These are phyloP conservation scores for Pseudogymnoascus sp. DNA, from an alignment of 2,329 filamentous ascomycete species.

Conservation along the genomic window DNA sequence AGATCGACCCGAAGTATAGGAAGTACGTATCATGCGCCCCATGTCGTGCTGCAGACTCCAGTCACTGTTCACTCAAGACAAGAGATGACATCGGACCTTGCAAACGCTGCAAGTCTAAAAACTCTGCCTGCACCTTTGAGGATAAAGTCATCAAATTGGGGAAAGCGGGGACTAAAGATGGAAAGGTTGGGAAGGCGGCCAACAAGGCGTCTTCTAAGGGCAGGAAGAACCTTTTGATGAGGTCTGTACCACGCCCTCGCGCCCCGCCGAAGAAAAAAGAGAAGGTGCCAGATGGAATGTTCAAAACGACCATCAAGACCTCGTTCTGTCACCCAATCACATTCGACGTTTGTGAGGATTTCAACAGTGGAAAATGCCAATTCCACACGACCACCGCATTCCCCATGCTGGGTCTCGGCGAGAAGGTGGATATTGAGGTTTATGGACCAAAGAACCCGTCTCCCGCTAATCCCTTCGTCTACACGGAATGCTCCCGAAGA, in stretches of 20 bases:
- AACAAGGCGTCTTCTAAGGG: not conserved
- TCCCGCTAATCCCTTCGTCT: not conserved
- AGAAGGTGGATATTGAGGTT: not conserved
- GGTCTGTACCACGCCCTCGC: not conserved
- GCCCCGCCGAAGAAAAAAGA: not conserved
- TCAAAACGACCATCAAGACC: constrained; percentile 16
- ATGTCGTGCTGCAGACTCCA: constrained; percentile 13
- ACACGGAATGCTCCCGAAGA: not conserved
- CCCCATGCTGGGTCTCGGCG: constrained; percentile 19
- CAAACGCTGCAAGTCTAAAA: constrained; percentile 11
- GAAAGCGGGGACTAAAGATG: not conserved
- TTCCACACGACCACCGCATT: constrained; percentile 22
- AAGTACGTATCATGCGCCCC: constrained; percentile 16
- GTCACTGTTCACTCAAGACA: constrained; percentile 14
- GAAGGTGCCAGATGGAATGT: not conserved
- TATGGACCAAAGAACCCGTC: not conserved
- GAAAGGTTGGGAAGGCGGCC: not conserved
- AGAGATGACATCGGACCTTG: constrained; percentile 17
- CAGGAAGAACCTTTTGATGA: not conserved
- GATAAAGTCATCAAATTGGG: not conserved
- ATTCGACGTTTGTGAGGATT: too few relatives aligned
- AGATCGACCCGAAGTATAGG: not conserved
- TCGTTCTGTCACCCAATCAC: constrained; percentile 23
- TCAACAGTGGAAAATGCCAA: too few relatives aligned
- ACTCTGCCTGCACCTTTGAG: constrained; percentile 15